These are phyloP conservation scores for Chaetomiaceae sp. DNA, from an alignment of 2,329 filamentous ascomycete species.

Conservation along the genomic window DNA sequence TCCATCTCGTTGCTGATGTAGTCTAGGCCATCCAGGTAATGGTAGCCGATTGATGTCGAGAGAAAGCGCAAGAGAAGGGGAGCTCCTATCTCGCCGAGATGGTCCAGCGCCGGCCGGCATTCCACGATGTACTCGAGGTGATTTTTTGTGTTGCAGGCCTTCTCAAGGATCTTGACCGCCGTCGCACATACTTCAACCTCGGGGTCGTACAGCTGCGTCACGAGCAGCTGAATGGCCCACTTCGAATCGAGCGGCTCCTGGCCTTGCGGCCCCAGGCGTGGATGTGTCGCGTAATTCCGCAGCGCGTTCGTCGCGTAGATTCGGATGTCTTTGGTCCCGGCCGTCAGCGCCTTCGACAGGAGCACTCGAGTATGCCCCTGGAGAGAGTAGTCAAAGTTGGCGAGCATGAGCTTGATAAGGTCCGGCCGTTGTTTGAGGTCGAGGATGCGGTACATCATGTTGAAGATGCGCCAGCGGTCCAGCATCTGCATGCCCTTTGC, in stretches of 20 bases:
- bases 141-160: constrained; percentile 87
- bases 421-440: constrained; percentile 88
- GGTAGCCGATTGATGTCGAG: constrained; percentile 93
- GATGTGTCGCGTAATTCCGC: constrained; percentile 72
- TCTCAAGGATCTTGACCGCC: constrained; percentile 93
- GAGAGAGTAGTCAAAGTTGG: constrained; percentile 86
- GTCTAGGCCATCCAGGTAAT: constrained; percentile 92
- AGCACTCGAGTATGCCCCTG: constrained; percentile 87
- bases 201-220: constrained; percentile 96
- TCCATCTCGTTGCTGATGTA: constrained; percentile 99
- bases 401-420: constrained; percentile 78
- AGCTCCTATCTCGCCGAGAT: constrained; percentile 92
- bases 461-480: constrained; percentile 95
- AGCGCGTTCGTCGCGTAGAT: constrained; percentile 84
- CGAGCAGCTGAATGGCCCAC: constrained; percentile 94
- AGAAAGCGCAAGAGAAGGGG: constrained; percentile 87
- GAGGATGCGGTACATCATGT: constrained; percentile 99
- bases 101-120: constrained; percentile 88
- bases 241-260: constrained; percentile 62
- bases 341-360: constrained; percentile 87
- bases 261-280: constrained; percentile 33
- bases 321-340: constrained; percentile 83
- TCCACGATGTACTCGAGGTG: constrained; percentile 95
- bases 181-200: constrained; percentile 95
- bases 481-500: constrained; percentile 79